Percentiles rank a stretch among this genome's conserved stretches.
These are phyloP conservation scores for Westerdykella ornata DNA, from an alignment of 2,329 filamentous ascomycete genomes.

Conservation along the genomic window DNA sequence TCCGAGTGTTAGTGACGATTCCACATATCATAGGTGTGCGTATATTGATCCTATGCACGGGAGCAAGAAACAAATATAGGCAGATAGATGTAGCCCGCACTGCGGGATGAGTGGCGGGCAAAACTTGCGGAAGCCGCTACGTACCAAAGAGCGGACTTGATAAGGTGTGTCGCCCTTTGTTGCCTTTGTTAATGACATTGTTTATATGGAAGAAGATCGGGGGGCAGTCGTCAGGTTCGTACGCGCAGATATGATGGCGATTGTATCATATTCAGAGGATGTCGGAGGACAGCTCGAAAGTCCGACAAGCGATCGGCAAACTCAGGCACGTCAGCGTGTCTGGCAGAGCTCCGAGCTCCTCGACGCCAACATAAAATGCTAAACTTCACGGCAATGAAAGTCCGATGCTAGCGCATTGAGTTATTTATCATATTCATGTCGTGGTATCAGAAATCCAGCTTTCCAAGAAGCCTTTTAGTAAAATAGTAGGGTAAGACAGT, in stretches of 20 bases:
- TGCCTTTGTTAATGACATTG: constrained; percentile 33
- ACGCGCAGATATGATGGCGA: constrained; percentile 8
- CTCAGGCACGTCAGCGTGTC: background rate
- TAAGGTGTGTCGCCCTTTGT: constrained; percentile 34
- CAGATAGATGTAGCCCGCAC: background rate
- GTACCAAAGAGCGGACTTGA: constrained; percentile 37
- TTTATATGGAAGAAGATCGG: constrained; percentile 2
- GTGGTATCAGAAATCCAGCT: background rate
- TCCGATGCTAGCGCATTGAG: background rate
- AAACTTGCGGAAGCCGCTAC: constrained; percentile 9
- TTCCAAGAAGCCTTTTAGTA: background rate
- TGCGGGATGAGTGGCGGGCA: constrained; percentile 5
- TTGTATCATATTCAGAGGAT: constrained; percentile 28
- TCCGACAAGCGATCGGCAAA: constrained; percentile 16
- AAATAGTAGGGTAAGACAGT: background rate
- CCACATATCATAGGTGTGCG: background rate
- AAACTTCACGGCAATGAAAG: background rate
- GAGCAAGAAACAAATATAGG: background rate
- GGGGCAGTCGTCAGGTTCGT: constrained; percentile 1
- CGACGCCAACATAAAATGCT: background rate
- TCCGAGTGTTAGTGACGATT: constrained; percentile 3
- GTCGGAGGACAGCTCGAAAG: constrained; percentile 26
- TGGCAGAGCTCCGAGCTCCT: background rate
- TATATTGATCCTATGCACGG: background rate
- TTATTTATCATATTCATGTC: background rate